Base-by-base conservation (phyloP, 2,329 filamentous ascomycete genomes). In the Trichocomaceae sp. region DNA sequence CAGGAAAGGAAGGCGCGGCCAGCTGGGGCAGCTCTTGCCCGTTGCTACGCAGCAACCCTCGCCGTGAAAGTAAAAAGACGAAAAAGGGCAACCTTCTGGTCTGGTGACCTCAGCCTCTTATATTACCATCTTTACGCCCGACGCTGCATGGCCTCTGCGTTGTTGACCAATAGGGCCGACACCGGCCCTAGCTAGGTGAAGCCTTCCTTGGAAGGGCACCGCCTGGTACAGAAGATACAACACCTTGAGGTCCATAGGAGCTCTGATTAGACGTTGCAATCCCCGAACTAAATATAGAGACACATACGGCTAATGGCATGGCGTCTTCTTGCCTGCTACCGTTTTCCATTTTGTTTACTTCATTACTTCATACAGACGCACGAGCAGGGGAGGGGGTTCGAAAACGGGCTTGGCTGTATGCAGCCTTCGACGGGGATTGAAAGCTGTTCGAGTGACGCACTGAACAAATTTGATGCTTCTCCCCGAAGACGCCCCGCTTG, bases 31-130 rank as follows among this genome's bases (percentile, higher is more conserved):
- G 19, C 19, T 46, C 23, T 26, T 33, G 29, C 10, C 29, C 10
- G 29, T 33, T 33, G 29, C 29, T 33, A 33, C 29, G 29, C 29
- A 33, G 29, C 29, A 33, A 33, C 29, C 29, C 29, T 2, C 10
- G 7, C 29, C 10, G 33, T 20, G 23, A 47, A 17, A 29, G 26
- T 4, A 29, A 17, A 39, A 19, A 50, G 20, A 50, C 26, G 26
- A 22, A 42, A n/a, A 50, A 42, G 35, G 35, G 15, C 50, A 13
- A 26, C 7, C 23, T 13, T n/a, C 19, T 23, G 29, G 50, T 52
- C 41, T 39, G 46, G 50, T 52, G 50, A 52, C 50, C 50, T 46
- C 26, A 31, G 22, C n/a, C 39, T 41, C 39, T 41, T 19, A 10
- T 41, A 41, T 17, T 2, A 19, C 15, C 35, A 8, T 4, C 37